phyloP scores from a whole-genome alignment of 177 flowering plant species.

The Vitis hybrid region DNA sequence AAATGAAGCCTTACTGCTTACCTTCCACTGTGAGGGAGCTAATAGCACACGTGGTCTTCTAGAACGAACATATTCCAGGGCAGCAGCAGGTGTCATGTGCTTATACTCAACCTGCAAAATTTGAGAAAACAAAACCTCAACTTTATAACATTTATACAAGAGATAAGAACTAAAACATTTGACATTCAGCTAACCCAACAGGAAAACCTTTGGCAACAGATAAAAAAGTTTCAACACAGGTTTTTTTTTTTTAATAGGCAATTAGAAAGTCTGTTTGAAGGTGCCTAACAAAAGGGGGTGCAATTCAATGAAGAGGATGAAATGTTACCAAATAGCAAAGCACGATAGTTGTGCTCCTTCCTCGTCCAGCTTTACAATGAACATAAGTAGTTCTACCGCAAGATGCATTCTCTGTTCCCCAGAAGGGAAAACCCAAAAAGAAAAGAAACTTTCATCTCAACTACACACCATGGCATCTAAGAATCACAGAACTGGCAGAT shows the following conservation, averaged over 20 bases:
- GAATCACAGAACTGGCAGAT: neutral
- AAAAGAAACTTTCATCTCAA: neutral
- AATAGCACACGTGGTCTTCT: slow-evolving; percentile 82
- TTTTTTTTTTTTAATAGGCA: no score
- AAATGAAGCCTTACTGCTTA: slow-evolving; percentile 10
- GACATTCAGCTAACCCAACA: neutral
- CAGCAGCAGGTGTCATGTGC: slow-evolving; percentile 77
- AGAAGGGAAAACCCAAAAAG: neutral
- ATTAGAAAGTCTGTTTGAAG: no score
- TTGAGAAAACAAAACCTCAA: neutral
- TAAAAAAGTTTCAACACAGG: neutral
- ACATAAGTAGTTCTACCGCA: slow-evolving; percentile 82
- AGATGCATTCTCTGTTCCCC: slow-evolving; percentile 55
- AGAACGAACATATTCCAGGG: slow-evolving; percentile 73
- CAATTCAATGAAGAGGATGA: neutral
- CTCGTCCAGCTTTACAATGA: slow-evolving; percentile 95
- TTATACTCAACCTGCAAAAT: slow-evolving; percentile 60
- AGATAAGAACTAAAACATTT: neutral
- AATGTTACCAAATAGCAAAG: slow-evolving; percentile 76
- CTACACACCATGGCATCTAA: neutral
- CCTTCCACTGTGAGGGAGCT: slow-evolving; percentile 83
- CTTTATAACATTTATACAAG: neutral
- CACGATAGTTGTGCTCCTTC: slow-evolving; percentile 87
- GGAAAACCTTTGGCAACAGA: neutral
- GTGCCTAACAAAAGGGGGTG: no score